Conservation (phyloP, 2,329 filamentous ascomycete species). For the Xylaria sp. region DNA sequence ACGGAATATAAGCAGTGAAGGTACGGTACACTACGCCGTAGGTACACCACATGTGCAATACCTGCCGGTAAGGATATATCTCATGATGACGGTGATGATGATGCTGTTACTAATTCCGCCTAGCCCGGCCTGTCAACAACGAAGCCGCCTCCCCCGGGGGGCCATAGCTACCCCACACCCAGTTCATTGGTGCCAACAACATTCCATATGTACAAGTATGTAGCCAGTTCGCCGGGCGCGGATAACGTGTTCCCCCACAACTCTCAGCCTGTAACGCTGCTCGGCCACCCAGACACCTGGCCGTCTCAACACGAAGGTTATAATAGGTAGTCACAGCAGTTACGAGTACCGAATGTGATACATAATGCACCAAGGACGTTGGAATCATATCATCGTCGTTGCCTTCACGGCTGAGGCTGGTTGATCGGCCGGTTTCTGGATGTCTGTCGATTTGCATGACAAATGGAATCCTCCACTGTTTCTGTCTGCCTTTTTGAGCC, state of each 20-base stretch:
- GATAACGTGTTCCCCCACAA: not conserved
- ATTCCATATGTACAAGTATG: not conserved
- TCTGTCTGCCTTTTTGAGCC: not conserved
- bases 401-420: not conserved
- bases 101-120: not conserved
- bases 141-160: not conserved
- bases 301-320: not conserved
- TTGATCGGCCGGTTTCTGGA: not conserved
- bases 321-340: not conserved
- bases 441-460: not conserved
- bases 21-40: not conserved
- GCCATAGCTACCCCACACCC: not conserved
- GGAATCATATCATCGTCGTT: not conserved
- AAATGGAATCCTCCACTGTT: not conserved
- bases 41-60: not conserved
- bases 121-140: not conserved
- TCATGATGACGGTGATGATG: conserved; percentile 3
- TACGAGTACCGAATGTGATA: not conserved
- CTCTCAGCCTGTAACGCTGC: not conserved
- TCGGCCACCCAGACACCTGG: not conserved
- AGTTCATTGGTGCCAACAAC: not conserved
- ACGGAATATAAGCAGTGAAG: too few relatives aligned
- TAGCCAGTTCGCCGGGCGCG: not conserved
- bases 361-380: not conserved
- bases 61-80: not conserved